phyloP scores from a whole-genome alignment of 345 rosid genomes.

The Syzygium jambos region DNA sequence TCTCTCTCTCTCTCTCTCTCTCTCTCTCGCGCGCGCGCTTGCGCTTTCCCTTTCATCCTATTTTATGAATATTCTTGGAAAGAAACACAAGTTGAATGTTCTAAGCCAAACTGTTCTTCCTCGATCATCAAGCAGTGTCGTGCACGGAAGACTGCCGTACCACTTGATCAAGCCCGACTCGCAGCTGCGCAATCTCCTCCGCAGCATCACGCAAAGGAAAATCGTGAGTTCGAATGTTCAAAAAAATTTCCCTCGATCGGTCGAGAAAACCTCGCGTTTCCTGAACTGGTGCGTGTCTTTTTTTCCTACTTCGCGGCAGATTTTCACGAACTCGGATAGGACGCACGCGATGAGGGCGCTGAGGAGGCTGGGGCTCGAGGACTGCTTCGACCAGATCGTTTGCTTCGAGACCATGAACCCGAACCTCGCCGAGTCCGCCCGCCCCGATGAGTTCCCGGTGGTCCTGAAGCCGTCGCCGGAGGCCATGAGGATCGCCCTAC shows the following conservation, averaged over 20 bases:
- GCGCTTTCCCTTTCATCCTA: too few relatives aligned
- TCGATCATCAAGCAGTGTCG: conserved; percentile 40
- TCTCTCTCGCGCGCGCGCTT: too few relatives aligned
- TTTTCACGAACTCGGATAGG: conserved; percentile 90
- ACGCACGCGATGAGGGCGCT: conserved; percentile 55
- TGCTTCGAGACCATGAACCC: conserved; percentile 96
- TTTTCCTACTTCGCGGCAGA: conserved; percentile 11
- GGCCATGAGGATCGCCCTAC: conserved; percentile 69
- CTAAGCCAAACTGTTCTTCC: not conserved
- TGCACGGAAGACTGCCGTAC: conserved; percentile 94
- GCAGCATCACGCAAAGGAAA: conserved; percentile 59
- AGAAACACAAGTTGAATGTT: not conserved
- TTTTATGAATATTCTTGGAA: not conserved
- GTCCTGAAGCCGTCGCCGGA: conserved; percentile 71
- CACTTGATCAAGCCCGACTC: conserved; percentile 57
- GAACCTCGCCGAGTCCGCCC: conserved; percentile 38
- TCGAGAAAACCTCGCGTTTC: not conserved
- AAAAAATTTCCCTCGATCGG: not conserved
- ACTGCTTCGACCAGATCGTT: conserved; percentile 74
- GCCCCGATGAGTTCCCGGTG: conserved; percentile 69
- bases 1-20: not conserved
- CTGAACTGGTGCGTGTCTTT: not conserved
- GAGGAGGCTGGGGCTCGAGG: conserved; percentile 50
- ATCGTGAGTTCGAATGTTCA: conserved; percentile 31
- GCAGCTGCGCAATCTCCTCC: conserved; percentile 53